Base-by-base conservation (phyloP, 1,284 basidiomycete species). In the Ceratobasidium sp. region DNA sequence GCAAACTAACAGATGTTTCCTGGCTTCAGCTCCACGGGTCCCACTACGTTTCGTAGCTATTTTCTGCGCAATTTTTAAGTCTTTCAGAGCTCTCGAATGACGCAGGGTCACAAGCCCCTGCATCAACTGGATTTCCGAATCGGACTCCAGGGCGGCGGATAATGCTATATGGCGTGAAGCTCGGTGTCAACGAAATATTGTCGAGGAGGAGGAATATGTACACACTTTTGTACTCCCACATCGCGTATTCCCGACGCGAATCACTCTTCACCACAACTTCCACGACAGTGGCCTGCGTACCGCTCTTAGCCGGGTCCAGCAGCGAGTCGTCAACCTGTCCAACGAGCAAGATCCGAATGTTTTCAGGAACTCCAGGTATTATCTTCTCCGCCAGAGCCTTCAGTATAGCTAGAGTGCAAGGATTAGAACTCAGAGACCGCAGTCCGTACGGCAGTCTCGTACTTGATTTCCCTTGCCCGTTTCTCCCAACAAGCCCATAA, bases 401-500 rank as follows among this genome's bases (percentile, higher is more conserved):
- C n/a, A 89, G 79, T 5, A 89, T 80, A 0, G 87, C 83, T 83
- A 28, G 5, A 20, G 50, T 20, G n/a, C n/a, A 68, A 38, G 23
- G 42, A 61, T 50, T 54, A 54, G 59, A 33, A 38, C 17, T 2
- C 69, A 57, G 7, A 75, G 57, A 20, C 62, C 64, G 6, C 66
- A 15, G 12, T 20, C 7, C 17, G 40, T 46, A 6, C 23, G 42
- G 48, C 2, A 28, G 76, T n/a, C 17, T 73, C 82, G 48, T 59
- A 83, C 83, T 88, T n/a, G 87, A 87, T 82, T 91, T 91, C 26
- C 90, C 90, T n/a, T 87, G 85, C 0, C 90, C 90, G 82, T 91
- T 91, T 38, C 89, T 82, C 40, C 78, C 78, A 42, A 69, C 68
- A 23, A 79, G 67, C 12, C 79, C 79, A 69, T 81, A 81, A 10